Evolutionary conservation across 2,329 filamentous ascomycete species (phyloP), one percentile per base, ranked within the genome.

Genomic region (Tolypocladium cylindrosporum): DNA sequence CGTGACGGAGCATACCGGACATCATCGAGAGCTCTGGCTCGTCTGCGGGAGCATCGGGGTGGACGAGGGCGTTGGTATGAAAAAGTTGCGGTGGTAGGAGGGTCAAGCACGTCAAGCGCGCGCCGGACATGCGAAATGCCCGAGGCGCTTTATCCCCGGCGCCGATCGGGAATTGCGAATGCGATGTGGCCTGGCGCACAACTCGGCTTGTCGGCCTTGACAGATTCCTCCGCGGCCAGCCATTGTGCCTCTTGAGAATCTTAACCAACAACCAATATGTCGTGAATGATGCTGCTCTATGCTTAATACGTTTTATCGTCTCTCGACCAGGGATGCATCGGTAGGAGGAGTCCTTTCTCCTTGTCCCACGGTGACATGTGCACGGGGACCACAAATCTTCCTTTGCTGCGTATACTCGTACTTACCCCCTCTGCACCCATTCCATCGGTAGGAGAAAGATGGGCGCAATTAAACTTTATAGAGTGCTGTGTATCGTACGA

Each of bases 1-100:
- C 62, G 61, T 64, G 64, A 55, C 65, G 66, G 61, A 68, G 59
- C 69, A 70, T 70, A 62, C 64, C 63, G 59, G 57, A 60, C 57
- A 61, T 64, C 57, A 54, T 64, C 40, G 58, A 43, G 43, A 36
- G 41, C 55, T 36, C 19, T 34, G 54, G 16, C 57, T 51, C 39
- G 55, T 55, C 52, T 24, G 56, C 39, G 54, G 34, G 52, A 48
- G 58, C 61, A 62, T 63, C 56, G 39, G 57, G 58, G 9, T 21
- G 51, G 24, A 31, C 19, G 48, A 56, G 43, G 43, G 10, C 37
- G 31, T 50, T 43, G 24, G 55, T 19, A 37, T 31, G 41, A 11
- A 48, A 19, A 54, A 13, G 39, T 24, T 36, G 55, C 43, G 31
- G 36, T 13, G 36, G n/a, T 40, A 34, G 34, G 39, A 24, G n/a